Evolutionary conservation across 2,329 filamentous ascomycete species (phyloP).

Genomic region (Neoascochyta sp.): DNA sequence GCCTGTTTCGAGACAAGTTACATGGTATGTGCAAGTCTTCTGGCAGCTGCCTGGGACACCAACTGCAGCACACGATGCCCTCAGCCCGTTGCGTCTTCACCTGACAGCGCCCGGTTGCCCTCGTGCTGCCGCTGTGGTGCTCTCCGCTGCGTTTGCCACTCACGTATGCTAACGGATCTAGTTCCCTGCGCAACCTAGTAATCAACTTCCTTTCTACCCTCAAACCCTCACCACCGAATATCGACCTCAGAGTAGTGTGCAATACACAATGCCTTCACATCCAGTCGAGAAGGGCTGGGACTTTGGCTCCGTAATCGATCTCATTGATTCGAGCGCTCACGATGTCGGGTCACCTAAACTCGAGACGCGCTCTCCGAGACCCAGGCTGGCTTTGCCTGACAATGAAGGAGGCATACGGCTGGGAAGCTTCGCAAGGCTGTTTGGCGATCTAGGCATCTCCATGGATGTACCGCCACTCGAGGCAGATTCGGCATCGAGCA

Average conservation of each 20-base stretch:
- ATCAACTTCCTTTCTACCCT: constrained; percentile 4
- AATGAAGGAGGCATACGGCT: constrained; percentile 25
- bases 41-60: constrained; percentile 5
- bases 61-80: constrained; percentile 1
- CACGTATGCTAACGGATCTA: constrained; percentile 11
- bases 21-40: constrained; percentile 19
- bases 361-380: constrained; percentile 6
- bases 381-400: constrained; percentile 7
- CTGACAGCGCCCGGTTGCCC: too few relatives aligned
- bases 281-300: constrained; percentile 43
- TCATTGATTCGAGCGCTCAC: constrained; percentile 32
- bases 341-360: constrained; percentile 20
- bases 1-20: constrained; percentile 26
- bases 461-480: constrained; percentile 16
- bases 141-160: constrained; percentile 3
- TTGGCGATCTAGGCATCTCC: constrained; percentile 42
- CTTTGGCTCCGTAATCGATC: constrained; percentile 44
- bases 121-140: constrained; percentile 1
- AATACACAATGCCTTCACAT: constrained; percentile 30
- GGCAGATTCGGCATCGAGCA: constrained; percentile 35
- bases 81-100: too few relatives aligned
- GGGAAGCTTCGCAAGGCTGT: constrained; percentile 49
- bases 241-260: background rate
- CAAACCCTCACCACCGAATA: background rate
- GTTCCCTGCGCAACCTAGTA: constrained; percentile 16